A percentile compares a stretch with the other conserved stretches of the same genome.
phyloP scores from a whole-genome alignment of 441 rosid genomes.

The Mallotus japonicus region DNA sequence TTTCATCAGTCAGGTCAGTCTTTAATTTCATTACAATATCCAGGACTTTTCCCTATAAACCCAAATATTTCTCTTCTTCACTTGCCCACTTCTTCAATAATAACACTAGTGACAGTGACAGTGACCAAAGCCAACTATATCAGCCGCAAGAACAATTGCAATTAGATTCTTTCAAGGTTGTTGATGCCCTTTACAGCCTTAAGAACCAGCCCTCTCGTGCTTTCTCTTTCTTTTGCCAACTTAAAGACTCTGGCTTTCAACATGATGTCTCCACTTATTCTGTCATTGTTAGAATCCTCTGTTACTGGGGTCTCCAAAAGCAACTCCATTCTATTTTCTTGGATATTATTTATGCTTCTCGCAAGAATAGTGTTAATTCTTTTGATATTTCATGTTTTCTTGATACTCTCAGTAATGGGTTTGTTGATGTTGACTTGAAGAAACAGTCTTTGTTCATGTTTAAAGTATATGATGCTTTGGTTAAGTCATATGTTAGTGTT shows the following conservation, averaged over 20 bases:
- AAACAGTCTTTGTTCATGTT: constrained; percentile 27
- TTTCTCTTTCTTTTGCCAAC: constrained; percentile 36
- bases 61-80: neutral
- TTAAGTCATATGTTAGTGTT: constrained; percentile 50
- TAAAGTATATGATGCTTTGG: constrained; percentile 42
- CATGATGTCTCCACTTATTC: constrained; percentile 48
- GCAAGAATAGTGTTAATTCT: constrained; percentile 21
- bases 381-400: constrained; percentile 45
- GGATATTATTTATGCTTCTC: constrained; percentile 28
- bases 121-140: neutral
- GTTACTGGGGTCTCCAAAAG: constrained; percentile 38
- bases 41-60: neutral
- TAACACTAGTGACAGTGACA: neutral
- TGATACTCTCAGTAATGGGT: constrained; percentile 30
- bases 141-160: neutral
- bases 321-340: constrained; percentile 44
- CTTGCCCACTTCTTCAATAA: neutral
- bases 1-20: constrained; percentile 2
- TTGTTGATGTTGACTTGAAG: constrained; percentile 12
- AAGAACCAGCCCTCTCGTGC: constrained; percentile 26
- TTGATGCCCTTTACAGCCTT: constrained; percentile 13
- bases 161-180: constrained; percentile 5
- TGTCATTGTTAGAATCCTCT: constrained; percentile 43
- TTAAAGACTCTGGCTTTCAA: constrained; percentile 34
- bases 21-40: neutral